These are phyloP conservation scores for Fusarium phyllophilum DNA, from an alignment of 2,329 filamentous ascomycete species.

Conservation along the genomic window DNA sequence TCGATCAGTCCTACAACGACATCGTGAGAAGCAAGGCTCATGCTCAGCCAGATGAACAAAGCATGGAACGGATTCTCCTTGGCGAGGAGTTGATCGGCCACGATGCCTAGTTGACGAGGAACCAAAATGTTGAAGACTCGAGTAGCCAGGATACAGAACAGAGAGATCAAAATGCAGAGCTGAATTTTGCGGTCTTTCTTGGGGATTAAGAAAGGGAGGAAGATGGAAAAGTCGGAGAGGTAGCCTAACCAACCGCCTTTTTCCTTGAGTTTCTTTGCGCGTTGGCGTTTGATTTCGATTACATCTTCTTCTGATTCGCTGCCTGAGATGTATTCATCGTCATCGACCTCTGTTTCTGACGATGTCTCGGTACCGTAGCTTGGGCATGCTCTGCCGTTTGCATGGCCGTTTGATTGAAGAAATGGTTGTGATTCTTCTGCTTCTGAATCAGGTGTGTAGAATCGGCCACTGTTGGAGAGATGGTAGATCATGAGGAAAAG, in stretches of 20 bases:
- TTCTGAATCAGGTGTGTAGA: not conserved
- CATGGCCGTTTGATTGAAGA: not conserved
- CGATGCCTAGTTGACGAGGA: slow-evolving; percentile 47
- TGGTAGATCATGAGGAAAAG: not conserved
- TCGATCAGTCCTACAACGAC: slow-evolving; percentile 29
- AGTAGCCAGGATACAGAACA: slow-evolving; percentile 36
- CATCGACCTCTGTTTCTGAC: not conserved
- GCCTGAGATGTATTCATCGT: not conserved
- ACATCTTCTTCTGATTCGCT: slow-evolving; percentile 40
- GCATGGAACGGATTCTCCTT: slow-evolving; percentile 35
- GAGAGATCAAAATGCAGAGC: slow-evolving; percentile 39
- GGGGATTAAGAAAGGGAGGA: slow-evolving; percentile 47
- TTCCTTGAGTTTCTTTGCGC: slow-evolving; percentile 42
- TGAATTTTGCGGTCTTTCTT: slow-evolving; percentile 47
- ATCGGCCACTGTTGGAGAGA: not conserved
- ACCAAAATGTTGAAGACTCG: slow-evolving; percentile 47
- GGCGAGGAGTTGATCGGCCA: slow-evolving; percentile 44
- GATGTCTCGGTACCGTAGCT: slow-evolving; percentile 28
- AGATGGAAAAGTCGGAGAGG: slow-evolving; percentile 46
- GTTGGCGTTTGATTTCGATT: slow-evolving; percentile 41
- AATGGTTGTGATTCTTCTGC: slow-evolving; percentile 30
- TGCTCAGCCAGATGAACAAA: slow-evolving; percentile 32
- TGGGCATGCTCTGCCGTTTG: not conserved
- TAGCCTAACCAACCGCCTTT: slow-evolving; percentile 48
- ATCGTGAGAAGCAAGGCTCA: slow-evolving; percentile 21